Base-by-base conservation (phyloP, 2,329 filamentous ascomycete species). In the Colletotrichum karsti region DNA sequence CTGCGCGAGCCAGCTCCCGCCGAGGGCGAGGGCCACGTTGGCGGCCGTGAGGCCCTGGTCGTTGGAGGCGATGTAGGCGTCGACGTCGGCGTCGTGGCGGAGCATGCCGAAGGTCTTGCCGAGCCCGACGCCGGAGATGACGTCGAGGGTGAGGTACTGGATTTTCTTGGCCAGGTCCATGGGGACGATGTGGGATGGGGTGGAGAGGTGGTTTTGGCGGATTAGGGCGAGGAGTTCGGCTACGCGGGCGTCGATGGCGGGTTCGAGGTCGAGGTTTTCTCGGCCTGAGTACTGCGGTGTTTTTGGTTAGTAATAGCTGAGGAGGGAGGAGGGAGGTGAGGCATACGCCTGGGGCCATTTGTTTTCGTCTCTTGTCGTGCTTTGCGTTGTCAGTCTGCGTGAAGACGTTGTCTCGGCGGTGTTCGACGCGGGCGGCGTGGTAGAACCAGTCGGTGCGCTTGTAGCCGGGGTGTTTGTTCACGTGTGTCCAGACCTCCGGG, bases 101-200 rank as follows among this genome's bases (percentile, higher is more conserved):
- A 88, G 75, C 72, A 86, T 81, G 26, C 85, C 84, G 60, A 86
- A 88, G 0, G 82, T 55, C 13, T 79, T 75, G n/a, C 86, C 85
- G 15, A 88, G 81, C 0, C 84, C 83, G 15, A 89, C 75, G 24
- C 80, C 77, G 46, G 81, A 84, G 66, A 89, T 85, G 8, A 87
- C 83, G 69, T 89, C 87, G 2, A 88, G 75, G 0, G 85, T 85
- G 63, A 88, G 84, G 73, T 79, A 87, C 18, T 85, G 82, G 0
- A 83, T 74, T 61, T 84, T 84, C 15, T 76, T 73, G 8, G 82
- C 83, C 7, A 88, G 73, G 64, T 88, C 84, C 73, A 87, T 79
- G 0, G 76, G 78, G 6, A 72, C 70, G 9, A 76, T 69, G 1
- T 67, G 64, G 6, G 54, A 18, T 1, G 76, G 69, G 6, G 70